Evolutionary conservation across 2,329 filamentous ascomycete genomes (phyloP).

Genomic region (Penicillium sp.): DNA sequence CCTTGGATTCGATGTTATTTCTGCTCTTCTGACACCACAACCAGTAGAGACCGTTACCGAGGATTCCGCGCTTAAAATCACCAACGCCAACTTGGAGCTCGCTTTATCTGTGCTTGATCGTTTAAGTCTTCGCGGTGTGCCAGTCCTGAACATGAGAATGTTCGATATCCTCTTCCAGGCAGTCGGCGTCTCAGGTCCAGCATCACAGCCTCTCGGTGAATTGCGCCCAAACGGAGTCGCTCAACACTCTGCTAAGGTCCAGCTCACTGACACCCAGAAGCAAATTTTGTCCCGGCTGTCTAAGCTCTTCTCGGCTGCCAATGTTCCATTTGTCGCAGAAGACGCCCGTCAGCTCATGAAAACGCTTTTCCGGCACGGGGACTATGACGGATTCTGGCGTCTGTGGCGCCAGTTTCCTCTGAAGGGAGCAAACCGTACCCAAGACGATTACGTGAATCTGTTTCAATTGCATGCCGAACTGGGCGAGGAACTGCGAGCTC

Average conservation of each 20-base stretch:
- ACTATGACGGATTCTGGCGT: slow-evolving; percentile 64
- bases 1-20: slow-evolving; percentile 39
- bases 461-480: slow-evolving; percentile 54
- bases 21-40: slow-evolving; percentile 36
- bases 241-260: slow-evolving; percentile 4
- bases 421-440: slow-evolving; percentile 51
- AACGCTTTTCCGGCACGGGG: slow-evolving; percentile 40
- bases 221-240: slow-evolving; percentile 39
- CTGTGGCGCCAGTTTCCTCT: slow-evolving; percentile 60
- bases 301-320: slow-evolving; percentile 31
- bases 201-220: slow-evolving; percentile 12
- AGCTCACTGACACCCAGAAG: slow-evolving; percentile 14
- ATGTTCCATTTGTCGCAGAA: slow-evolving; percentile 31
- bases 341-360: slow-evolving; percentile 35
- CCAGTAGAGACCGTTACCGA: slow-evolving; percentile 7
- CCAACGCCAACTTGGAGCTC: slow-evolving; percentile 33
- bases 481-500: slow-evolving; percentile 46
- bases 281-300: slow-evolving; percentile 26
- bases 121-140: slow-evolving; percentile 44
- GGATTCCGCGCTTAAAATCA: slow-evolving; percentile 15
- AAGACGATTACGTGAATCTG: slow-evolving; percentile 58
- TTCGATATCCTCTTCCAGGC: slow-evolving; percentile 48
- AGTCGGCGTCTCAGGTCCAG: slow-evolving; percentile 36
- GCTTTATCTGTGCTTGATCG: slow-evolving; percentile 46
- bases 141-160: slow-evolving; percentile 50